Evolutionary conservation across 495 filamentous ascomycete genomes (phyloP).

Genomic region (Haplographium delicatum): DNA sequence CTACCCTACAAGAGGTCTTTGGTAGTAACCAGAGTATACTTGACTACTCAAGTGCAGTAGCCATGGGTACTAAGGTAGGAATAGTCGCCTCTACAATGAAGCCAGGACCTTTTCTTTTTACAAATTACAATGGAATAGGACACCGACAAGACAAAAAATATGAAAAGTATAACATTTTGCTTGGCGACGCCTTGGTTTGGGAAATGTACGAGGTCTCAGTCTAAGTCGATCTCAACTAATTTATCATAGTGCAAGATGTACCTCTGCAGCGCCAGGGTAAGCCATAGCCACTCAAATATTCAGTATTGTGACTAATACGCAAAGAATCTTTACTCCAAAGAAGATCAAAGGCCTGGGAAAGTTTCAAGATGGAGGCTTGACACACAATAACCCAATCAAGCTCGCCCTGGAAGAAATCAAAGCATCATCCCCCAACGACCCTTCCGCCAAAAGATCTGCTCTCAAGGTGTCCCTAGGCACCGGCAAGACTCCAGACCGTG

Average conservation of each 20-base stretch:
- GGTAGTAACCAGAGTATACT: conserved; percentile 26
- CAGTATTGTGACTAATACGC: not conserved
- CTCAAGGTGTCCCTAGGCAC: conserved; percentile 29
- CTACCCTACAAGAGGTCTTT: conserved; percentile 26
- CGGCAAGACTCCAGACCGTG: conserved; percentile 13
- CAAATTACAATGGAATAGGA: conserved; percentile 28
- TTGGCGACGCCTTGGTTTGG: conserved; percentile 21
- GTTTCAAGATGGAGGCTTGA: conserved; percentile 32
- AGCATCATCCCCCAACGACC: conserved; percentile 20
- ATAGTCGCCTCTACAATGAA: conserved; percentile 27
- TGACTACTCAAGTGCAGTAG: conserved; percentile 7
- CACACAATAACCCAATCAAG: conserved; percentile 31
- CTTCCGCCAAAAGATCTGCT: conserved; percentile 15
- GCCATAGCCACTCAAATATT: not conserved
- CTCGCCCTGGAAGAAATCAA: conserved; percentile 29
- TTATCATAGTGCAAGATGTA: conserved; percentile 24
- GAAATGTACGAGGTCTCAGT: conserved; percentile 21
- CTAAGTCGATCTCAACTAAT: not conserved
- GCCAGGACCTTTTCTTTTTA: conserved; percentile 24
- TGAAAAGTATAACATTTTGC: conserved; percentile 7
- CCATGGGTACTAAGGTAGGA: conserved; percentile 19
- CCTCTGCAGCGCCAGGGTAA: conserved; percentile 25
- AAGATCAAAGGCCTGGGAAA: conserved; percentile 18
- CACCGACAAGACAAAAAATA: conserved; percentile 14
- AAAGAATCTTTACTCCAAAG: conserved; percentile 18